These are phyloP conservation scores for Priceomyces haplophilus DNA, from an alignment of 805 yeast genomes.

Conservation along the genomic window DNA sequence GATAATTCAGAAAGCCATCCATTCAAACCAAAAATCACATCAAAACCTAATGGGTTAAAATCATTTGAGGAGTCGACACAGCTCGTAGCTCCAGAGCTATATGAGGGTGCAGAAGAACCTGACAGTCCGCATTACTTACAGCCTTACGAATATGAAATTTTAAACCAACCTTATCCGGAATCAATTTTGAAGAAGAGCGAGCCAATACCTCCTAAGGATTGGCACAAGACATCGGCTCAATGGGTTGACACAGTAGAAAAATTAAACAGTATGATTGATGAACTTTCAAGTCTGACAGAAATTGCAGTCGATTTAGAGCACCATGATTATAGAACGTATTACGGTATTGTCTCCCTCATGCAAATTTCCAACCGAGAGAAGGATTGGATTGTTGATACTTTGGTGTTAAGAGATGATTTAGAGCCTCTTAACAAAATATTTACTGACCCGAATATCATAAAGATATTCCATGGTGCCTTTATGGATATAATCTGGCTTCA, in stretches of 20 bases:
- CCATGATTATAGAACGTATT: slow-evolving; percentile 86
- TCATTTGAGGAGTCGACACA: slow-evolving; percentile 52
- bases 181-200: slow-evolving; percentile 37
- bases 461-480: slow-evolving; percentile 93
- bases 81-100: slow-evolving; percentile 27
- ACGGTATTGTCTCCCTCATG: slow-evolving; percentile 90
- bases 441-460: slow-evolving; percentile 74
- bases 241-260: slow-evolving; percentile 67
- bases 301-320: slow-evolving; percentile 96
- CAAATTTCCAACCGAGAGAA: slow-evolving; percentile 79
- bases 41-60: slow-evolving; percentile 68
- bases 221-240: slow-evolving; percentile 61
- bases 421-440: slow-evolving; percentile 66
- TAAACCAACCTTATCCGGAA: slow-evolving; percentile 64
- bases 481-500: slow-evolving; percentile 98
- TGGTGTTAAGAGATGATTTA: slow-evolving; percentile 72
- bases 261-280: slow-evolving; percentile 52
- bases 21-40: slow-evolving; percentile 67
- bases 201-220: slow-evolving; percentile 55
- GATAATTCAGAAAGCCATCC: slow-evolving; percentile 72
- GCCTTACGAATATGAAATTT: slow-evolving; percentile 79
- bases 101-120: slow-evolving; percentile 30
- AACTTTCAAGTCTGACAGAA: slow-evolving; percentile 50
- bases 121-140: slow-evolving; percentile 65
- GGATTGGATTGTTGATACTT: slow-evolving; percentile 86